Evolutionary conservation across 2,329 filamentous ascomycete species (phyloP).

Genomic region (Ophiostoma himal-ulmi): DNA sequence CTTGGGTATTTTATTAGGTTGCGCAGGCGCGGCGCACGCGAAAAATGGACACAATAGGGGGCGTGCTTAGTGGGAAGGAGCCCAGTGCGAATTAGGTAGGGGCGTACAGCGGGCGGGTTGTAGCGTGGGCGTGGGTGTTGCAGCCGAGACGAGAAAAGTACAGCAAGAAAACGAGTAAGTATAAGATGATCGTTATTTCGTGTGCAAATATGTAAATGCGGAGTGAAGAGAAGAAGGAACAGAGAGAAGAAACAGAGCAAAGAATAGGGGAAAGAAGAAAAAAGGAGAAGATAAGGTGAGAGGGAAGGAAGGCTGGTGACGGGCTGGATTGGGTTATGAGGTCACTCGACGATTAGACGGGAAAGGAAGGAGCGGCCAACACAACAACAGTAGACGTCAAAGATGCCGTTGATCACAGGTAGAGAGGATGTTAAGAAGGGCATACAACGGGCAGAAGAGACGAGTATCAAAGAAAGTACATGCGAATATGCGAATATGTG

Average conservation of each 20-base stretch:
- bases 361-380: constrained; percentile 3
- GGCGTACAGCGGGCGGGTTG: not conserved
- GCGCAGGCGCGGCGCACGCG: constrained; percentile 8
- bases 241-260: not conserved
- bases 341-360: not conserved
- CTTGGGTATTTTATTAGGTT: constrained; percentile 2
- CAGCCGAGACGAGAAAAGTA: not conserved
- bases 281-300: not conserved
- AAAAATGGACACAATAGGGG: constrained; percentile 12
- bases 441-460: not conserved
- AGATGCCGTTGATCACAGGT: not conserved
- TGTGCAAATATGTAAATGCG: not conserved
- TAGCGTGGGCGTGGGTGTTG: not conserved
- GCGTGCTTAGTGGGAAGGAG: not conserved
- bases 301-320: not conserved
- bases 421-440: not conserved
- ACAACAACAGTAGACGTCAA: not conserved
- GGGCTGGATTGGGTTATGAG: constrained; percentile 5
- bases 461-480: not conserved
- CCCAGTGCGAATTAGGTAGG: not conserved
- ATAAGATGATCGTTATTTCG: not conserved
- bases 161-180: not conserved
- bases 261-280: not conserved
- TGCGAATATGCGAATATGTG: not conserved
- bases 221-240: not conserved